These are phyloP conservation scores for Candida quercuum DNA, from an alignment of 805 yeast species.

Conservation along the genomic window DNA sequence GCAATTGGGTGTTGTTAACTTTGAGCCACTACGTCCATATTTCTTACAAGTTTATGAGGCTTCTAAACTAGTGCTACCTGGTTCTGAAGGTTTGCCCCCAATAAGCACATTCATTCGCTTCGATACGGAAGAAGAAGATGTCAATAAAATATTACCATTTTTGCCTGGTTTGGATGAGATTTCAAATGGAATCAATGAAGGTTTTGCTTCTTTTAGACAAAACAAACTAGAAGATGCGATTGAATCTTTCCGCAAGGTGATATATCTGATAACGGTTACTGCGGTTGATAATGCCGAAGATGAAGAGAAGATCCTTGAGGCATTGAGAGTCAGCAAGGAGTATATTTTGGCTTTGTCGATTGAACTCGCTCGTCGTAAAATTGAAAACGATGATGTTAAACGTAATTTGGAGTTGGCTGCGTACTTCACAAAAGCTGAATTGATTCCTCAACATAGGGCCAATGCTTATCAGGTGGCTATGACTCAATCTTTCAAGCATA, in stretches of 20 bases:
- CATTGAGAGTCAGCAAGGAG: slow-evolving; percentile 73
- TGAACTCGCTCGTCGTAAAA: slow-evolving; percentile 80
- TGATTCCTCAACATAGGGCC: slow-evolving; percentile 77
- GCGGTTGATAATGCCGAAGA: slow-evolving; percentile 72
- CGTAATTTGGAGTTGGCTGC: slow-evolving; percentile 94
- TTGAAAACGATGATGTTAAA: slow-evolving; percentile 66
- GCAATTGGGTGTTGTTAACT: slow-evolving; percentile 81
- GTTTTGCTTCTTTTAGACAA: slow-evolving; percentile 76
- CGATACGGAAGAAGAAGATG: slow-evolving; percentile 51
- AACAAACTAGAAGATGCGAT: slow-evolving; percentile 83
- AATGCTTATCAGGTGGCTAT: slow-evolving; percentile 93
- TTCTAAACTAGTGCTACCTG: slow-evolving; percentile 68
- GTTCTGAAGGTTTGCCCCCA: slow-evolving; percentile 65
- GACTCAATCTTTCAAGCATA: slow-evolving; percentile 84
- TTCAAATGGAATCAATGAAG: slow-evolving; percentile 55
- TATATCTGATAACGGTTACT: slow-evolving; percentile 67
- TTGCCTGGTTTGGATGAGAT: slow-evolving; percentile 71
- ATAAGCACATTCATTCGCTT: slow-evolving; percentile 61
- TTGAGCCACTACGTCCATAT: slow-evolving; percentile 80
- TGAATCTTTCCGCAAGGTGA: slow-evolving; percentile 67
- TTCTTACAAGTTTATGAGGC: slow-evolving; percentile 83
- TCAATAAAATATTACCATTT: slow-evolving; percentile 50
- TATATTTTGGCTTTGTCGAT: slow-evolving; percentile 90
- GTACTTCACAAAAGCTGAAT: slow-evolving; percentile 81
- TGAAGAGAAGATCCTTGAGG: slow-evolving; percentile 67